Conservation (phyloP, 371 early-diverging fungal species). For the Homolaphlyctis polyrhiza region DNA sequence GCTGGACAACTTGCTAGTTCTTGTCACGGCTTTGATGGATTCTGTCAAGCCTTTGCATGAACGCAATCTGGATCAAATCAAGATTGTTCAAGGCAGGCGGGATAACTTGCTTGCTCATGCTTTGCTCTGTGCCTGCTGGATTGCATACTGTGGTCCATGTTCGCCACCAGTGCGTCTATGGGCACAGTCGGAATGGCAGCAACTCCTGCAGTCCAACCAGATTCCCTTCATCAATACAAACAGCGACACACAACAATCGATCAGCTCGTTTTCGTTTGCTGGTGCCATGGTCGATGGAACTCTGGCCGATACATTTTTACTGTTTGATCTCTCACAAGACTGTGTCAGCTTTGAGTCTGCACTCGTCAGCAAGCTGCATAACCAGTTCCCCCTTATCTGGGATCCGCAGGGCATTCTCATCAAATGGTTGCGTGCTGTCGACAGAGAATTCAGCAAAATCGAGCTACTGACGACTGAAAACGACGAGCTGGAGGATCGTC, state of each 20-base stretch:
- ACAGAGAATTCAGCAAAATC: neutral
- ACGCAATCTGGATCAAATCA: neutral
- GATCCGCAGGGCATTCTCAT: constrained; percentile 6
- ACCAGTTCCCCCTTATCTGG: constrained; percentile 10
- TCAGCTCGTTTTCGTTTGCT: constrained; percentile 8
- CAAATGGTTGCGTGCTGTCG: constrained; percentile 3
- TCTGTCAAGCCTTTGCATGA: neutral
- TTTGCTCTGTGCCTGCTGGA: neutral
- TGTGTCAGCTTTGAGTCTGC: constrained; percentile 6
- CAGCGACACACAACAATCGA: too few species aligned
- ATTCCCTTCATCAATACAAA: neutral
- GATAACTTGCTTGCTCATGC: neutral
- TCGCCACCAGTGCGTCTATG: neutral
- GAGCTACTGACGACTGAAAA: neutral
- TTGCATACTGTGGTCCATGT: neutral
- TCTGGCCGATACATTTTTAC: constrained; percentile 4
- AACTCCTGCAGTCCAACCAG: neutral
- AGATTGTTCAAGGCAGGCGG: too few species aligned
- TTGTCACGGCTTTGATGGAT: neutral
- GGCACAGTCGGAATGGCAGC: neutral
- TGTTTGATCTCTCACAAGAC: constrained; percentile 5
- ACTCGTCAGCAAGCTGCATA: constrained; percentile 6
- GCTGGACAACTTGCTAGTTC: neutral
- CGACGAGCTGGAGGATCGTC: neutral
- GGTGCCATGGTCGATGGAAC: constrained; percentile 6